Base-by-base conservation (phyloP, 345 rosid species). In the Erucastrum elatum region DNA sequence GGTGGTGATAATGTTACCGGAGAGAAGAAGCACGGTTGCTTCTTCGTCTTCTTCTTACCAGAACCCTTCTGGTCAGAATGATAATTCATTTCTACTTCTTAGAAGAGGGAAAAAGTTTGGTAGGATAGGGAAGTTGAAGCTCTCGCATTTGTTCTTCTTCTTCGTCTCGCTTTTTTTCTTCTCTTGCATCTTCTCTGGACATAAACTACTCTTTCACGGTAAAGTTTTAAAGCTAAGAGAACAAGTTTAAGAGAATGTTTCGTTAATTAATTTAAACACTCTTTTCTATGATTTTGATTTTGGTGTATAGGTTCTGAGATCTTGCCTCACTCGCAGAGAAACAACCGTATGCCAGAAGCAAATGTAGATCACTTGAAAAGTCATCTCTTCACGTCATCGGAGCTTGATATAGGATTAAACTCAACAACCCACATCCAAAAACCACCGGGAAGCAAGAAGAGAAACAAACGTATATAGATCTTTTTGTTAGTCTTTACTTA, bases 91-190 rank as follows among this genome's bases (percentile, higher is more conserved):
- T 64, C 84, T 82, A 9, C 63, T 77, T 33, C 85, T 64, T 68
- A 89, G 90, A 33, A 86, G 88, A 33, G 97, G 94, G 26, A 84
- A 83, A 72, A 87, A 88, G 85, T 70, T 84, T 61, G 86, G 87
- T 78, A 87, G 93, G 79, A 66, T 84, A 34, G 66, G 76, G 67
- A 87, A 85, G 71, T 74, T 81, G 58, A 87, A 86, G 59, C 84
- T 84, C 41, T 78, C 81, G 74, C 83, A 73, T 34, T 86, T 84
- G 72, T 65, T 86, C 65, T 69, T 86, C 59, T 75, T 90, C 76
- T 84, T 89, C 35, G 72, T 82, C 1, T 77, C 82, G 2, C 62
- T 90, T 29, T 84, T 84, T 76, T 82, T 88, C 66, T 73, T 88
- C 34, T 88, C 81, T 80, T 82, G 87, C 25, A 79, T 84, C 6